These are phyloP conservation scores for Verticillium albo-atrum DNA, from an alignment of 2,329 filamentous ascomycete genomes.

Conservation along the genomic window DNA sequence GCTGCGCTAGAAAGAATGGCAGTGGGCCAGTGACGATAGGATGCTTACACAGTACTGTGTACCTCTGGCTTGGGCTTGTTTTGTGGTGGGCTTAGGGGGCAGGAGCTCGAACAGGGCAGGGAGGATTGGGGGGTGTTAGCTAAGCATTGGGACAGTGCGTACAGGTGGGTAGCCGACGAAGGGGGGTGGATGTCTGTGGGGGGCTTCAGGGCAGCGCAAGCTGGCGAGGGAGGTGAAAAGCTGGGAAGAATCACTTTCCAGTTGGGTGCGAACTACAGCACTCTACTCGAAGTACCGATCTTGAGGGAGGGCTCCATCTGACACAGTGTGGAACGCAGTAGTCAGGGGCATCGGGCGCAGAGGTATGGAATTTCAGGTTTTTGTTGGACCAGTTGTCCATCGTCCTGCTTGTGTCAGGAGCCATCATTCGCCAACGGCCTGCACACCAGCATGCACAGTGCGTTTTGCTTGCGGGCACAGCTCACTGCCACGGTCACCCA, in stretches of 20 bases:
- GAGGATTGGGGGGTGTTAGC: no score
- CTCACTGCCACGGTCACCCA: background rate
- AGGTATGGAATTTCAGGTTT: slow-evolving; percentile 1
- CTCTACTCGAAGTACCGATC: no score
- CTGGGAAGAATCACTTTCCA: no score
- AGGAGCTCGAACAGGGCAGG: background rate
- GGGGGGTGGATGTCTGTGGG: no score
- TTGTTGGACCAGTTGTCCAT: background rate
- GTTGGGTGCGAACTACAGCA: no score
- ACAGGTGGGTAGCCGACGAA: no score
- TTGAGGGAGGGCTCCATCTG: background rate
- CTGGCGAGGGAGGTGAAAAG: no score
- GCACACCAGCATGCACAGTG: background rate
- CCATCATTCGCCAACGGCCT: no score
- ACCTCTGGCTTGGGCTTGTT: background rate
- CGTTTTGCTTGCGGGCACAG: background rate
- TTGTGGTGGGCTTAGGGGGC: background rate
- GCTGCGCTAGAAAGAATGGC: background rate
- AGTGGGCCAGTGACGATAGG: background rate
- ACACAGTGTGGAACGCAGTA: background rate
- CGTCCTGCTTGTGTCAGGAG: no score
- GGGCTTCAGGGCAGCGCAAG: no score
- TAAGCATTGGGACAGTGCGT: no score
- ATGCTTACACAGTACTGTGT: background rate
- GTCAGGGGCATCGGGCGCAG: background rate